These are phyloP conservation scores for Coemansia brasiliensis DNA, from an alignment of 192 early-diverging fungal genomes.

Conservation along the genomic window DNA sequence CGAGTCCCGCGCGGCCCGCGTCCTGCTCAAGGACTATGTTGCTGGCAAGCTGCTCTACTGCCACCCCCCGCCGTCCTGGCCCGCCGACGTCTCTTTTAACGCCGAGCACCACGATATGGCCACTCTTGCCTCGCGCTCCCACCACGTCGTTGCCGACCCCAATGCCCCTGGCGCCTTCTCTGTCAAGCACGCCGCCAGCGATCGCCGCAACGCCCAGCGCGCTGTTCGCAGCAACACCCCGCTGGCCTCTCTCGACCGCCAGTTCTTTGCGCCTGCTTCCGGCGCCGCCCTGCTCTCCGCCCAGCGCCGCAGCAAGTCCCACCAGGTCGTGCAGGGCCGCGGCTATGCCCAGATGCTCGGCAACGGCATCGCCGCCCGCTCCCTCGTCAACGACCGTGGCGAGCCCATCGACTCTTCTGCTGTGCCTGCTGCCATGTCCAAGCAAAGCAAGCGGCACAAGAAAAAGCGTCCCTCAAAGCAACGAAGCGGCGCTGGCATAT, in stretches of 20 bases:
- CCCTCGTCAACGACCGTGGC: slow-evolving; percentile 53
- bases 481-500: slow-evolving; percentile 63
- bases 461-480: slow-evolving; percentile 75
- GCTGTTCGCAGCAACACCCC: slow-evolving; percentile 55
- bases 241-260: slow-evolving; percentile 38
- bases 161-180: slow-evolving; percentile 48
- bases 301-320: slow-evolving; percentile 29
- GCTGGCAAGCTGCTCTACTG: slow-evolving; percentile 91
- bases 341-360: slow-evolving; percentile 43
- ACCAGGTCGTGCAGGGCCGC: slow-evolving; percentile 35
- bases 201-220: slow-evolving; percentile 59
- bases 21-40: slow-evolving; percentile 98
- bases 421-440: slow-evolving; percentile 47
- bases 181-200: slow-evolving; percentile 55
- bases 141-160: slow-evolving; percentile 54
- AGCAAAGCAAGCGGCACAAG: slow-evolving; percentile 49
- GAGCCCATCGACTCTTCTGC: slow-evolving; percentile 44
- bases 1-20: slow-evolving; percentile 93
- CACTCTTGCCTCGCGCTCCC: slow-evolving; percentile 24
- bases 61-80: slow-evolving; percentile 66
- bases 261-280: slow-evolving; percentile 33
- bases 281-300: slow-evolving; percentile 21
- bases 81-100: slow-evolving; percentile 80
- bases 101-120: slow-evolving; percentile 72
- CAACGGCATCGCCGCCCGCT: slow-evolving; percentile 28